Conservation (phyloP, 2,329 filamentous ascomycete species). For the Mycosphaerella arachidis region DNA sequence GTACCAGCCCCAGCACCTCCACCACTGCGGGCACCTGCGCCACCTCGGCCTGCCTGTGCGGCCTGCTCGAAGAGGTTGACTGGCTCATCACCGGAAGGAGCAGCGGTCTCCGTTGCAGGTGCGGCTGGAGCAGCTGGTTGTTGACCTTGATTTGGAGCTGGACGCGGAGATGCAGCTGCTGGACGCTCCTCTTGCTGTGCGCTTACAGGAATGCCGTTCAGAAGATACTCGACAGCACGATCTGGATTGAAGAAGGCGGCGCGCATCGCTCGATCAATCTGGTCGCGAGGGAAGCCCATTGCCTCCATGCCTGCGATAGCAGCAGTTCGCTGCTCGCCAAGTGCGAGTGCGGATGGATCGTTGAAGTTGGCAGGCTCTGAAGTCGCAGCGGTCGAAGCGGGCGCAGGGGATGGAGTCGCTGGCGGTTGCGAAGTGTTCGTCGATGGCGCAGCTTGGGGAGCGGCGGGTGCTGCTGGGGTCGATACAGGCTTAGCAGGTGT, state of each 20-base stretch:
- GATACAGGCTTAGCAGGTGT: slow-evolving; percentile 48
- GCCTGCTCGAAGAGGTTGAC: slow-evolving; percentile 86
- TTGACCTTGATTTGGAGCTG: slow-evolving; percentile 23
- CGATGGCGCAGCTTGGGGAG: slow-evolving; percentile 53
- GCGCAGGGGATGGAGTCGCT: slow-evolving; percentile 48
- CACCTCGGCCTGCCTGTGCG: slow-evolving; percentile 39
- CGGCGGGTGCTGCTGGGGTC: slow-evolving; percentile 36
- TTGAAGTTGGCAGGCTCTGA: slow-evolving; percentile 48
- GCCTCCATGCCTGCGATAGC: slow-evolving; percentile 91
- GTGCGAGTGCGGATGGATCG: slow-evolving; percentile 75
- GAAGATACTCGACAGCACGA: slow-evolving; percentile 90
- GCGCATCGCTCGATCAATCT: slow-evolving; percentile 91
- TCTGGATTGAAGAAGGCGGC: slow-evolving; percentile 97
- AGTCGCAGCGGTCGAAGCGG: slow-evolving; percentile 42
- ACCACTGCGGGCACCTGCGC: slow-evolving; percentile 42
- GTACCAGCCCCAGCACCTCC: slow-evolving; percentile 34
- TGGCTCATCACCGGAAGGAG: slow-evolving; percentile 67
- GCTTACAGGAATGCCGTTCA: slow-evolving; percentile 87
- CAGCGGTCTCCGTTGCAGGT: slow-evolving; percentile 64
- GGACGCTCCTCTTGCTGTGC: slow-evolving; percentile 66
- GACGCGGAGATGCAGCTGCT: slow-evolving; percentile 36
- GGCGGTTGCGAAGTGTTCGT: slow-evolving; percentile 46
- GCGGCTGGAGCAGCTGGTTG: slow-evolving; percentile 36
- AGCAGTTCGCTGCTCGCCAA: slow-evolving; percentile 75
- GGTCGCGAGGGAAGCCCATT: slow-evolving; percentile 87